A percentile compares a stretch with the other conserved stretches of the same genome.
Evolutionary conservation across 257 asterid genomes (phyloP).

Genomic region (Solanum corneliomulleri): DNA sequence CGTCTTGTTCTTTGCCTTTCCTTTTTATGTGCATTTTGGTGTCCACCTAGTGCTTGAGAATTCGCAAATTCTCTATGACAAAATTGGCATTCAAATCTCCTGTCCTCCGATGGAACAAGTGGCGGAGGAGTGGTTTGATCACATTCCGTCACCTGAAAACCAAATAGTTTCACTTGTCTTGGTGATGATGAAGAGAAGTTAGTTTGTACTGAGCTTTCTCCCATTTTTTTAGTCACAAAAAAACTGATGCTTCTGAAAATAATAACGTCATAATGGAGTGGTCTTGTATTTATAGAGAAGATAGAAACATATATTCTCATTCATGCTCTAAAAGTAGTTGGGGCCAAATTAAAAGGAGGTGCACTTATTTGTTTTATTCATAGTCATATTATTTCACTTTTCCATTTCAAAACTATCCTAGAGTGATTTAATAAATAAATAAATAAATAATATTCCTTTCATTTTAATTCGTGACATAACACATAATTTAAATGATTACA

Average conservation of each 20-base stretch:
- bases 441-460: not conserved
- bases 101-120: constrained; percentile 9
- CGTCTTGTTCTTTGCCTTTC: constrained; percentile 54
- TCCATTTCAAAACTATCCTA: too few species aligned
- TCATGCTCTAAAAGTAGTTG: not conserved
- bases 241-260: not conserved
- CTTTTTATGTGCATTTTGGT: constrained; percentile 84
- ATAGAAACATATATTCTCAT: not conserved
- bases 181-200: constrained; percentile 13
- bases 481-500: not conserved
- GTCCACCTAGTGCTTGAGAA: constrained; percentile 81
- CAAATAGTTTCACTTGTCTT: constrained; percentile 39
- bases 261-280: not conserved
- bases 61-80: constrained; percentile 46
- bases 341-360: not conserved
- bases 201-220: constrained; percentile 21
- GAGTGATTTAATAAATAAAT: too few species aligned
- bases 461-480: not conserved
- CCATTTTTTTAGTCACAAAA: constrained; percentile 20
- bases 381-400: not conserved
- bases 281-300: not conserved
- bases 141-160: constrained; percentile 24
- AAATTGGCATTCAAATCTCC: constrained; percentile 55
- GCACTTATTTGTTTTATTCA: not conserved
- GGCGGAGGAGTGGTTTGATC: not conserved